These are phyloP conservation scores for Kwoniella dejecticola DNA, from an alignment of 768 basidiomycete genomes.

Conservation along the genomic window DNA sequence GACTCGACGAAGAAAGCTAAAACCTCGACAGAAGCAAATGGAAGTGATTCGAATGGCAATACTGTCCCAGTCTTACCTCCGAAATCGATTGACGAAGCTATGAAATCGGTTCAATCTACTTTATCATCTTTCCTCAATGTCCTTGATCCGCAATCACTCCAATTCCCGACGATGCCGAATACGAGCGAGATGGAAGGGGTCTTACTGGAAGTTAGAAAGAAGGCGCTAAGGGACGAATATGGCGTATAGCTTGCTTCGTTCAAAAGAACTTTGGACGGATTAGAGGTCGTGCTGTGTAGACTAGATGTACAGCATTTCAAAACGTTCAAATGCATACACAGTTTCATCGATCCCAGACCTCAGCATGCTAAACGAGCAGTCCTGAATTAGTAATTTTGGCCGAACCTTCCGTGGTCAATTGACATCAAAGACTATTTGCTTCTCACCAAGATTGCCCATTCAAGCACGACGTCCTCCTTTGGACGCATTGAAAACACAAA, in stretches of 20 bases:
- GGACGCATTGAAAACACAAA: no score
- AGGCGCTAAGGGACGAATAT: conserved; percentile 78
- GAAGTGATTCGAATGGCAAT: conserved; percentile 23
- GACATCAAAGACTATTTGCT: no score
- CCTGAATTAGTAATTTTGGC: no score
- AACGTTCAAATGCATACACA: no score
- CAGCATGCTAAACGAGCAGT: no score
- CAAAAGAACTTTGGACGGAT: no score
- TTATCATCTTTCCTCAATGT: conserved; percentile 63
- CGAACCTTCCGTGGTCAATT: no score
- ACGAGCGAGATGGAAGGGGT: conserved; percentile 76
- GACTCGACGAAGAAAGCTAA: conserved; percentile 55
- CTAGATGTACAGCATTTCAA: no score
- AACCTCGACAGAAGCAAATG: conserved; percentile 20
- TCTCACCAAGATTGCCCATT: no score
- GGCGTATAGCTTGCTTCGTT: conserved; percentile 59
- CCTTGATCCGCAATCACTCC: conserved; percentile 69
- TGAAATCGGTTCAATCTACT: conserved; percentile 22
- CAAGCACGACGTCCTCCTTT: no score
- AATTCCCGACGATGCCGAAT: conserved; percentile 74
- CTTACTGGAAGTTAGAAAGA: conserved; percentile 74
- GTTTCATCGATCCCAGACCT: no score
- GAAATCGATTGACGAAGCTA: conserved; percentile 15
- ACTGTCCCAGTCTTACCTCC: conserved; percentile 56
- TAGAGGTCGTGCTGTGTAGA: no score